Conservation (phyloP, 306 rosid species). For the Malus asiatica region DNA sequence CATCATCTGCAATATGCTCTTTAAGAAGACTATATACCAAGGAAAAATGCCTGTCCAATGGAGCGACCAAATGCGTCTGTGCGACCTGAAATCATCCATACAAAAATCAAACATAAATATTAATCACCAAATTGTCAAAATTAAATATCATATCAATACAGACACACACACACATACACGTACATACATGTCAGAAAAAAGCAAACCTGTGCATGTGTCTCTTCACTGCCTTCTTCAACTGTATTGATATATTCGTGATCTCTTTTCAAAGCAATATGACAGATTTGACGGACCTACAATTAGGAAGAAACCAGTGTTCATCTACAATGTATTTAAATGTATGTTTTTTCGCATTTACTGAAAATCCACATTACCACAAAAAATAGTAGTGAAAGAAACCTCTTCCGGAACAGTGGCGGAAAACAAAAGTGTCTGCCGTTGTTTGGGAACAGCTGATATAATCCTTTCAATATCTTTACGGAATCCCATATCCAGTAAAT, state of each 20-base stretch:
- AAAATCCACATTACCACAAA: not conserved
- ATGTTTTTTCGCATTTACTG: not conserved
- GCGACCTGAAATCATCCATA: conserved; percentile 62
- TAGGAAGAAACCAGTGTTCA: conserved; percentile 8
- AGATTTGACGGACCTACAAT: conserved; percentile 85
- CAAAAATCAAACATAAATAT: not conserved
- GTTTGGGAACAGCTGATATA: conserved; percentile 79
- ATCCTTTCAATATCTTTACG: conserved; percentile 88
- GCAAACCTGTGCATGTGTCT: conserved; percentile 85
- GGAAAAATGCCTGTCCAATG: conserved; percentile 73
- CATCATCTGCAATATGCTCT: conserved; percentile 85
- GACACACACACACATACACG: not conserved
- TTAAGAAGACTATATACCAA: conserved; percentile 57
- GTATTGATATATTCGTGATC: conserved; percentile 86
- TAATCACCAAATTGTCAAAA: not conserved
- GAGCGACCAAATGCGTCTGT: conserved; percentile 70
- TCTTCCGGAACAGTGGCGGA: conserved; percentile 93
- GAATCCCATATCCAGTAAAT: conserved; percentile 94
- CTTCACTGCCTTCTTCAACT: conserved; percentile 77
- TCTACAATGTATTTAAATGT: not conserved
- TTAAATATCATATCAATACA: not conserved
- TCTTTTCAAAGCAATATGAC: conserved; percentile 82
- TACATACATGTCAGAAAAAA: not conserved
- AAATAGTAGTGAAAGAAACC: conserved; percentile 31
- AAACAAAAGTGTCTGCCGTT: conserved; percentile 83